phyloP scores from a whole-genome alignment of 78 protist genomes.

The Monocercomonoides exilis region DNA sequence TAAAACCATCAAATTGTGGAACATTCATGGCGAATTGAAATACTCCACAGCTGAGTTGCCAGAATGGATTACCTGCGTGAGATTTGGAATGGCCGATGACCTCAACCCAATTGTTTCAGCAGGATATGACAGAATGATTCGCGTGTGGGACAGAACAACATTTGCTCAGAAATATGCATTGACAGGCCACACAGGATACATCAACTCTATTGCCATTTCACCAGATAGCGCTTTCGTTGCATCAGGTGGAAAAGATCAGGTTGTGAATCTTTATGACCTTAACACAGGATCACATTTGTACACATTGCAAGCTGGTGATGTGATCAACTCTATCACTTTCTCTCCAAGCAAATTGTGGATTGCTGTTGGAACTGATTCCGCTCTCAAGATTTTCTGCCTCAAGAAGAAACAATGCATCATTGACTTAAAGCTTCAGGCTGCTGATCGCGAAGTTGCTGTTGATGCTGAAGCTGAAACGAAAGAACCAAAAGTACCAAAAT shows the following conservation, averaged over 20 bases:
- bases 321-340: neutral
- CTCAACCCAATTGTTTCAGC: neutral
- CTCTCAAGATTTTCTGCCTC: conserved; percentile 14
- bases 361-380: neutral
- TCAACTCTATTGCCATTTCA: conserved; percentile 15
- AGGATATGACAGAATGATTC: neutral
- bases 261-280: neutral
- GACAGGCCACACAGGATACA: conserved; percentile 16
- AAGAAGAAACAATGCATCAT: neutral
- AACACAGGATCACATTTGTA: neutral
- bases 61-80: conserved; percentile 18
- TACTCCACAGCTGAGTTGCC: neutral
- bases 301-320: neutral
- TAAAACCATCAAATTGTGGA: conserved; percentile 34
- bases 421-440: neutral
- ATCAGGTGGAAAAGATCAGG: conserved; percentile 18
- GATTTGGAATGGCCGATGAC: neutral
- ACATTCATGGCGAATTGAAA: conserved; percentile 23
- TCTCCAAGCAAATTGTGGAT: conserved; percentile 1
- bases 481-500: neutral
- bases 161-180: neutral
- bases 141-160: neutral
- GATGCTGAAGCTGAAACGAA: no score
- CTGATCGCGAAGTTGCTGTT: neutral
- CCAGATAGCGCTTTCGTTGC: conserved; percentile 18